These are phyloP conservation scores for Pseudomonodictys pantanalensis DNA, from an alignment of 495 filamentous ascomycete species.

Conservation along the genomic window DNA sequence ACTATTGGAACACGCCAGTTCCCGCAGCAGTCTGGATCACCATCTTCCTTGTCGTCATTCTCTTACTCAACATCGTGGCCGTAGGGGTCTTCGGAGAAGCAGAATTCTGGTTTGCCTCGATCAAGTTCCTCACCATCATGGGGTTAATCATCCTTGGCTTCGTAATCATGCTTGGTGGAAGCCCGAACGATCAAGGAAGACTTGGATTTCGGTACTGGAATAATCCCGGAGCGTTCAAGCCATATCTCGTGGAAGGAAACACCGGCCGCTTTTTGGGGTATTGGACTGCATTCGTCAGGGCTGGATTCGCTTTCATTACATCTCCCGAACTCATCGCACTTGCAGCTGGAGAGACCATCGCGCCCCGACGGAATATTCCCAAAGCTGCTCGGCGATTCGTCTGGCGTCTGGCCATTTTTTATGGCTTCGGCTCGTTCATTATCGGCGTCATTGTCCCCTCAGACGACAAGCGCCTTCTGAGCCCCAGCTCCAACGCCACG, in stretches of 20 bases:
- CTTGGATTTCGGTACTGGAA: constrained; percentile 33
- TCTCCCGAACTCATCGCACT: constrained; percentile 27
- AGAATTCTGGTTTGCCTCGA: constrained; percentile 46
- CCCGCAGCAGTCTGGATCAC: constrained; percentile 47
- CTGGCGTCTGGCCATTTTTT: constrained; percentile 28
- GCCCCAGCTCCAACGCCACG: constrained; percentile 16
- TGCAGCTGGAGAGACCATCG: constrained; percentile 24
- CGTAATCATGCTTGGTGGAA: constrained; percentile 26
- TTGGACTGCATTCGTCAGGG: constrained; percentile 18
- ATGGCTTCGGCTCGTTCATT: constrained; percentile 27
- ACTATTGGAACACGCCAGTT: constrained; percentile 45
- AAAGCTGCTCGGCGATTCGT: constrained; percentile 26
- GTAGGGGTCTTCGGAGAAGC: constrained; percentile 50
- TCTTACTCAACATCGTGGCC: constrained; percentile 44
- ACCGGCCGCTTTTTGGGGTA: constrained; percentile 22
- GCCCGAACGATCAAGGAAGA: constrained; percentile 23
- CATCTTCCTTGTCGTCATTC: constrained; percentile 46
- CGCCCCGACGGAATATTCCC: constrained; percentile 27
- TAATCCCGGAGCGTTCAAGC: constrained; percentile 33
- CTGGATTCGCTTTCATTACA: constrained; percentile 25
- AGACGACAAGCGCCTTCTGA: constrained; percentile 7
- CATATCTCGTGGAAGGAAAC: constrained; percentile 26
- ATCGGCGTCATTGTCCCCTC: constrained; percentile 29
- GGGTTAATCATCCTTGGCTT: constrained; percentile 40
- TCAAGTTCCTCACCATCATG: constrained; percentile 49